Evolutionary conservation across 139 green algal genomes (phyloP), one percentile per base, ranked within the genome.

Genomic region (Haematococcus lacustris): DNA sequence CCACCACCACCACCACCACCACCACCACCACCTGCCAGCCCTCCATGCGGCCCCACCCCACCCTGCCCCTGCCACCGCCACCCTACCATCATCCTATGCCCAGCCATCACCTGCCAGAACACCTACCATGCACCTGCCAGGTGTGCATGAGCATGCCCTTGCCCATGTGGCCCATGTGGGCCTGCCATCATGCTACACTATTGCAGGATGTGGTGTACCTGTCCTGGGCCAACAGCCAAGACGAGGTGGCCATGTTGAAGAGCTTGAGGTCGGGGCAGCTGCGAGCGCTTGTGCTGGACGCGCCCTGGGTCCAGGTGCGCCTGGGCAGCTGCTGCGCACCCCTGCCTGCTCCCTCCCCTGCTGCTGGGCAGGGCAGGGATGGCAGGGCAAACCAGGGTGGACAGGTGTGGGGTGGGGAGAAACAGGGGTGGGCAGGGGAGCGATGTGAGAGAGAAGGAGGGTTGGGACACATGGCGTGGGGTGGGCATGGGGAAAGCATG

Each of bases 131-230:
- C n/a, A n/a, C n/a, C n/a, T n/a, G n/a, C n/a, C n/a, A n/a, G n/a
- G n/a, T n/a, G n/a, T n/a, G n/a, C n/a, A n/a, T n/a, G n/a, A n/a
- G n/a, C n/a, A n/a, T n/a, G n/a, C n/a, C n/a, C n/a, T n/a, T n/a
- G n/a, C n/a, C n/a, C n/a, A n/a, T n/a, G n/a, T n/a, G n/a, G n/a
- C n/a, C n/a, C n/a, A n/a, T n/a, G n/a, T n/a, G n/a, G n/a, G n/a
- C n/a, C n/a, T n/a, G n/a, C n/a, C n/a, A n/a, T n/a, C n/a, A n/a
- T n/a, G 13, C 4, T 30, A 7, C 53, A 9, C 38, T 53, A 38
- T 38, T 39, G 65, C 38, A 76, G 37, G 70, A 60, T 43, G 51
- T 41, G 47, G 7, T 3, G 17, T 64, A 74, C 30, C 69, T 73
- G 47, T 9, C 32, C 4, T 53, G 61, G 61, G 25, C 32, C 7